A percentile compares a stretch with the other conserved stretches of the same genome.
Evolutionary conservation across 2,329 filamentous ascomycete species (phyloP).

Genomic region (Diplodia scrobiculata): DNA sequence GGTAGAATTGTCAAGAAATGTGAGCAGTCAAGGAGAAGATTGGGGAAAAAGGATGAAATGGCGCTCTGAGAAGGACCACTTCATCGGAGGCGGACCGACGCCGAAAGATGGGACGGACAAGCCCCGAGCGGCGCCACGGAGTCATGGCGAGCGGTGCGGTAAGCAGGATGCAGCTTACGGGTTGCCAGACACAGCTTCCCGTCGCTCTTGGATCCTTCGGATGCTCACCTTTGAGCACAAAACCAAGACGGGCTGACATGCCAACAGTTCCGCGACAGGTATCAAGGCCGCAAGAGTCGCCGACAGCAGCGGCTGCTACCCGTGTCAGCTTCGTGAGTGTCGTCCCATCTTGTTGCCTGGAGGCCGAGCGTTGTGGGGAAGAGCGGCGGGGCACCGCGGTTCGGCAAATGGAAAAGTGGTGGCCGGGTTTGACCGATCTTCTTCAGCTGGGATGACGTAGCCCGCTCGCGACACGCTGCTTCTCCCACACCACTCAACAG

Average conservation of each 20-base stretch:
- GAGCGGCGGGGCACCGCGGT: neutral
- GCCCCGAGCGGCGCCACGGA: neutral
- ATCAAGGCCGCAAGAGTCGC: neutral
- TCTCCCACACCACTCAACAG: neutral
- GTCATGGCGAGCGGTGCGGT: neutral
- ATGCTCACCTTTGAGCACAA: neutral
- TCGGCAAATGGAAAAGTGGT: neutral
- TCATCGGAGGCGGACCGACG: slow-evolving; percentile 5
- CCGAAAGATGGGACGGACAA: neutral
- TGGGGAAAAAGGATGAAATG: neutral
- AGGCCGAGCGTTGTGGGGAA: neutral
- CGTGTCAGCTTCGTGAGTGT: neutral
- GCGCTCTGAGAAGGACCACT: neutral
- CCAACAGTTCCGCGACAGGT: neutral
- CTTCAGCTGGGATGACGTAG: neutral
- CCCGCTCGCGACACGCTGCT: neutral
- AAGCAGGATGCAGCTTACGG: neutral
- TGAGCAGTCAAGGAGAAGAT: neutral
- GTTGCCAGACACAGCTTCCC: neutral
- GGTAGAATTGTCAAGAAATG: neutral
- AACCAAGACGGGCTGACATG: neutral
- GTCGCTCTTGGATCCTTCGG: neutral
- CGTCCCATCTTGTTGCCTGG: neutral
- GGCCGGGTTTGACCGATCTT: neutral
- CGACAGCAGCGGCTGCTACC: no score